Evolutionary conservation across 2,329 filamentous ascomycete genomes (phyloP), one percentile per base, ranked within the genome.

Genomic region (Elsinoe australis): DNA sequence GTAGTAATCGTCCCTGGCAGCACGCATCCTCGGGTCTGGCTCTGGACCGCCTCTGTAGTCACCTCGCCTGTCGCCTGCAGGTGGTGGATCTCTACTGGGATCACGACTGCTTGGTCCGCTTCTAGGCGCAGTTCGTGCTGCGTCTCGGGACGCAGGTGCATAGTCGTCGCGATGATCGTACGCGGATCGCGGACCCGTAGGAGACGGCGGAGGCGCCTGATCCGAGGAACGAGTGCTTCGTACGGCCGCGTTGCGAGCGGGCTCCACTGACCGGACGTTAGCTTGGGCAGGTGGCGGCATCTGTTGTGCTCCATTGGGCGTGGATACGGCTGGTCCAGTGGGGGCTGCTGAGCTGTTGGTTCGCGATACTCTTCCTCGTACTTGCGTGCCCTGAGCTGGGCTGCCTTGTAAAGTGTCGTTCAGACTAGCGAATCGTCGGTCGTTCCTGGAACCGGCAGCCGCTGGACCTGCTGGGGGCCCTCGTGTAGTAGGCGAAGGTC

Each of bases 341-440:
- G 47, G 29, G 8, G 33, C 47, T 7, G 35, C 28, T 15, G 34
- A 19, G 29, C 41, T 38, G 31, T 42, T 39, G 3, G 24, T 28
- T 4, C 44, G 33, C 4, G 19, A 19, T 18, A 33, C 45, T 18
- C 45, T 48, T 10, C 45, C 45, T 24, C 33, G 32, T 7, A 48
- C 36, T 19, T 38, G 44, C 9, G 31, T 34, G 4, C 44, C 47
- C 29, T 51, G 51, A 26, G 7, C 32, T 8, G 39, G 38, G n/a
- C 28, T 39, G 4, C 47, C 47, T 28, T 51, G 49, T 21, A 53
- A 39, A 4, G 53, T 47, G 15, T 53, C 51, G 24, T 55, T 55
- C 45, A 47, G 55, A 49, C n/a, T 55, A 24, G 61, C 62, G 8
- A 62, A 63, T 38, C 61, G 53, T 49, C 64, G 59, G 28, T 57